A percentile compares a stretch with the other conserved stretches of the same genome.
Evolutionary conservation across 495 filamentous ascomycete genomes (phyloP).

Genomic region (Penicillium ucsense): DNA sequence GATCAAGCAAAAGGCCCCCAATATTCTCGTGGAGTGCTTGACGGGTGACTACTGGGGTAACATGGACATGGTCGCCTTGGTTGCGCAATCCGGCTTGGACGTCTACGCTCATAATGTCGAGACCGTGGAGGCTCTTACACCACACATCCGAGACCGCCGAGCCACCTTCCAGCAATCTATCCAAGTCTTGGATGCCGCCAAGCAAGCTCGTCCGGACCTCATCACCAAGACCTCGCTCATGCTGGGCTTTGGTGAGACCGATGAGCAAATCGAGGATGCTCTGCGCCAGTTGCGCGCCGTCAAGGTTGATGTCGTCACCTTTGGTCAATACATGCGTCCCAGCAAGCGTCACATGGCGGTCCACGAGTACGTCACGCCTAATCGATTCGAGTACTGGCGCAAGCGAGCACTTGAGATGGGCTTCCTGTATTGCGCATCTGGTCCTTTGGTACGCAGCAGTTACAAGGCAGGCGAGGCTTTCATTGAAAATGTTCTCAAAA

Average conservation of each 20-base stretch:
- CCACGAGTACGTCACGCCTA: slow-evolving; percentile 84
- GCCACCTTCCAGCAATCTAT: slow-evolving; percentile 84
- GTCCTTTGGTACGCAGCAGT: slow-evolving; percentile 81
- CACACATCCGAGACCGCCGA: slow-evolving; percentile 78
- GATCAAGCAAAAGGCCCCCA: slow-evolving; percentile 84
- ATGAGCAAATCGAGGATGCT: slow-evolving; percentile 76
- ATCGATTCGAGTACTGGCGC: slow-evolving; percentile 82
- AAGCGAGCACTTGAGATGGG: slow-evolving; percentile 87
- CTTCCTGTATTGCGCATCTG: slow-evolving; percentile 91
- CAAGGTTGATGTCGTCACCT: slow-evolving; percentile 89
- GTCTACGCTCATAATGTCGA: slow-evolving; percentile 97
- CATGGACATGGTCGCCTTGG: slow-evolving; percentile 67
- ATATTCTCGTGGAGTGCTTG: slow-evolving; percentile 86
- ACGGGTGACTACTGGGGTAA: slow-evolving; percentile 86
- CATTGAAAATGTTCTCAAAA: slow-evolving; percentile 95
- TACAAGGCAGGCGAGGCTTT: slow-evolving; percentile 98
- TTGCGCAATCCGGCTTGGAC: slow-evolving; percentile 81
- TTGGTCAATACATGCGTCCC: slow-evolving; percentile 98
- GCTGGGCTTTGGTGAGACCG: slow-evolving; percentile 88
- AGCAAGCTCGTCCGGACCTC: slow-evolving; percentile 60
- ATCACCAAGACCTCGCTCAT: slow-evolving; percentile 98
- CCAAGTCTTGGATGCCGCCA: slow-evolving; percentile 70
- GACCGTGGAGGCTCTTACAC: slow-evolving; percentile 85
- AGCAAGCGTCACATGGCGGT: slow-evolving; percentile 97
- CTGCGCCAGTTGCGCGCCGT: slow-evolving; percentile 68